Conservation (phyloP, 2,329 filamentous ascomycete species). For the Claviceps quebecensis region DNA sequence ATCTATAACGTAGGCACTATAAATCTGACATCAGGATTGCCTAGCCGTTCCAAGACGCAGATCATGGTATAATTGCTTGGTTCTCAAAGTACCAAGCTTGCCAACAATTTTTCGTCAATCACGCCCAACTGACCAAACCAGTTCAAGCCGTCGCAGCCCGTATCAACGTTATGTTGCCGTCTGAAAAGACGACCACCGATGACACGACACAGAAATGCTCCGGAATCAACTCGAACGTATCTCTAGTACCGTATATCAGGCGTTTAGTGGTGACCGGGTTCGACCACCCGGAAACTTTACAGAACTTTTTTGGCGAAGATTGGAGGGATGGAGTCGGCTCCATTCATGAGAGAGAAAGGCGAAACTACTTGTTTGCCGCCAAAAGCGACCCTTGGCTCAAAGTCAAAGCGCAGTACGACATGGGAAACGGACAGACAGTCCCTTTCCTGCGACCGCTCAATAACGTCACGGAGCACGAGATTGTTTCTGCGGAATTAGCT, state of each 20-base stretch:
- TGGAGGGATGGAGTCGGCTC: constrained; percentile 69
- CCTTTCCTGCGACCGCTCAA: constrained; percentile 80
- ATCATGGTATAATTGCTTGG: constrained; percentile 82
- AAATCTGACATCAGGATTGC: not conserved
- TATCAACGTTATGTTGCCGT: constrained; percentile 83
- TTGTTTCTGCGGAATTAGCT: constrained; percentile 63
- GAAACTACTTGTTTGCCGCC: constrained; percentile 89
- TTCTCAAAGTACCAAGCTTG: constrained; percentile 83
- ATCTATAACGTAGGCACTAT: not conserved
- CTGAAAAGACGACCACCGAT: constrained; percentile 44
- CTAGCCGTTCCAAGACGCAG: constrained; percentile 29
- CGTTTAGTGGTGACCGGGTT: constrained; percentile 85
- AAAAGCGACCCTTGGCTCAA: constrained; percentile 84
- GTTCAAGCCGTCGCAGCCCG: constrained; percentile 84
- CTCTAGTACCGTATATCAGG: constrained; percentile 72
- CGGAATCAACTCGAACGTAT: constrained; percentile 7
- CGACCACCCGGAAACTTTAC: constrained; percentile 72
- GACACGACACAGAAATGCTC: constrained; percentile 4
- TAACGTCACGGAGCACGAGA: constrained; percentile 62
- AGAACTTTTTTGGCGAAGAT: constrained; percentile 94
- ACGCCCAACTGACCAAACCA: constrained; percentile 68
- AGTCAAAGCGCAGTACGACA: constrained; percentile 85
- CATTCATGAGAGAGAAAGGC: constrained; percentile 75
- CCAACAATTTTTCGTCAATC: constrained; percentile 79
- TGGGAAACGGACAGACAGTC: constrained; percentile 65